phyloP scores from a whole-genome alignment of 345 rosid species.

The Punica granatum region DNA sequence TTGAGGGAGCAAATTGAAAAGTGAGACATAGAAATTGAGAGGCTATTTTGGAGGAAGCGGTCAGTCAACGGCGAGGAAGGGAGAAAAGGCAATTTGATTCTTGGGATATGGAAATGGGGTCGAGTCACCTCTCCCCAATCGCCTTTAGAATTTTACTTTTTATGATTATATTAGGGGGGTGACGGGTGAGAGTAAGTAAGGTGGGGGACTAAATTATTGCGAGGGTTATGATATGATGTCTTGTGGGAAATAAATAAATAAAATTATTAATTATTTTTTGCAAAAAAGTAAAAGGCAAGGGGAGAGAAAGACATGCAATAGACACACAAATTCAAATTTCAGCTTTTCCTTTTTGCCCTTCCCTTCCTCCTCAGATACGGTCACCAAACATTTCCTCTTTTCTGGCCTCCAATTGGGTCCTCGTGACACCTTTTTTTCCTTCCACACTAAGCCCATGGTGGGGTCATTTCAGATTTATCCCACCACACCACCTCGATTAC shows the following conservation, averaged over 20 bases:
- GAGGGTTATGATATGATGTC: conserved; percentile 12
- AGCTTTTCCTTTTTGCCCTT: conserved; percentile 33
- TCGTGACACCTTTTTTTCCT: conserved; percentile 12
- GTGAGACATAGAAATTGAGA: conserved; percentile 9
- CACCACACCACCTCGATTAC: conserved; percentile 3
- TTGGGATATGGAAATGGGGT: conserved; percentile 42
- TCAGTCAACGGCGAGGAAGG: conserved; percentile 52
- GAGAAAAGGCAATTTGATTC: conserved; percentile 12
- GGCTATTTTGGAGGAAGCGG: conserved; percentile 33
- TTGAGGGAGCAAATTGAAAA: conserved; percentile 1
- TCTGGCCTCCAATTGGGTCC: conserved; percentile 9
- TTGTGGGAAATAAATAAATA: not conserved
- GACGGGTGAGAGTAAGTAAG: conserved; percentile 6
- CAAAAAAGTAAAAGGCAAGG: not conserved
- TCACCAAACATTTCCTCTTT: conserved; percentile 36
- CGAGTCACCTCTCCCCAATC: conserved; percentile 6
- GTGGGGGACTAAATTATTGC: conserved; percentile 19
- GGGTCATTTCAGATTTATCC: conserved; percentile 18
- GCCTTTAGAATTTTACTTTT: not conserved
- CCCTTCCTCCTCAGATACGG: conserved; percentile 23
- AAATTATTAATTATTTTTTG: too few species aligned
- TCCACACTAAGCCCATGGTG: conserved; percentile 30
- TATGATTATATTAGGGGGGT: not conserved
- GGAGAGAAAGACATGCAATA: conserved; percentile 6
- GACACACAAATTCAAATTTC: conserved; percentile 46